Evolutionary conservation across 352 stramenopile species (phyloP).

Genomic region (Phytophthora hybrid): DNA sequence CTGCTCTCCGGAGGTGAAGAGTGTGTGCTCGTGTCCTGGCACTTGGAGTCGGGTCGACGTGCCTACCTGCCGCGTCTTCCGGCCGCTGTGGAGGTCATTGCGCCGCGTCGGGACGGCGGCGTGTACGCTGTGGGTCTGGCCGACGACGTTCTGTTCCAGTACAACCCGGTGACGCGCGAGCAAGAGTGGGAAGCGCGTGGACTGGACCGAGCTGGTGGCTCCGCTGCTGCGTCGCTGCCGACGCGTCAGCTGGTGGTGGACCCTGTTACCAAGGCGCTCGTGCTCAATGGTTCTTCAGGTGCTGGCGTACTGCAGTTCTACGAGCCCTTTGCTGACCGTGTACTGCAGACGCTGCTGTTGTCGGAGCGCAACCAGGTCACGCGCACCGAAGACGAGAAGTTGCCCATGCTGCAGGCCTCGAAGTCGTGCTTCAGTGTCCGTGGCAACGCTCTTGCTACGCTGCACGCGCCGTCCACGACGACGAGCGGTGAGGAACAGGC

Average conservation of each 20-base stretch:
- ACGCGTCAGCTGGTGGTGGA: constrained; percentile 70
- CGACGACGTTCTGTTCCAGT: constrained; percentile 84
- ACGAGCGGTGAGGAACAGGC: constrained; percentile 58
- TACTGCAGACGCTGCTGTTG: constrained; percentile 72
- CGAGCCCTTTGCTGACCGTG: constrained; percentile 80
- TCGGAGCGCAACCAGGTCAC: constrained; percentile 89
- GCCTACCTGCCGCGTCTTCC: constrained; percentile 84
- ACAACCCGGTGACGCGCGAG: constrained; percentile 81
- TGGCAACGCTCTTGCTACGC: constrained; percentile 64
- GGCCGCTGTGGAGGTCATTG: constrained; percentile 63
- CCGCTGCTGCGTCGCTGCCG: constrained; percentile 52
- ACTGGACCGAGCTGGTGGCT: constrained; percentile 61
- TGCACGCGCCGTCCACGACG: constrained; percentile 50
- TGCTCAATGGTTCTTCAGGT: constrained; percentile 70
- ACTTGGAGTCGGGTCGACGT: constrained; percentile 78
- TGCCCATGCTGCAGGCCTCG: constrained; percentile 62
- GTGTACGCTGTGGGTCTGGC: constrained; percentile 73
- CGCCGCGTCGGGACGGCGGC: constrained; percentile 54
- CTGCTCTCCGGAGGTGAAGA: constrained; percentile 88
- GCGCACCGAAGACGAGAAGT: constrained; percentile 71
- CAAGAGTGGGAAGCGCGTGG: constrained; percentile 80
- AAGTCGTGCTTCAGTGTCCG: constrained; percentile 61
- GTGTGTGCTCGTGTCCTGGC: constrained; percentile 89
- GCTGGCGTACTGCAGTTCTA: constrained; percentile 84
- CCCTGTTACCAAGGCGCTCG: constrained; percentile 62